Conservation (phyloP, 129 eudicot genomes). For the Arctium lappa region DNA sequence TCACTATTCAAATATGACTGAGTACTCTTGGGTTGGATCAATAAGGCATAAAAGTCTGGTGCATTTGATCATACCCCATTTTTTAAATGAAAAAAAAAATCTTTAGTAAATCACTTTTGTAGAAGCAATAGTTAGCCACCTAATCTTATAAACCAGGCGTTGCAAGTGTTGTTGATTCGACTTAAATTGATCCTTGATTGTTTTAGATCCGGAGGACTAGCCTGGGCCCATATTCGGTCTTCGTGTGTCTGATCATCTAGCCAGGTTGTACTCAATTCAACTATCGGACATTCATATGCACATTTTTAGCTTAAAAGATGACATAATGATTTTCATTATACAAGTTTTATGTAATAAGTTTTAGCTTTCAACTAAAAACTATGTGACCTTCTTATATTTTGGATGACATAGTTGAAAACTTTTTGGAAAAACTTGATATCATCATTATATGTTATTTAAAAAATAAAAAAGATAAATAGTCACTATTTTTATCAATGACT, state of each 20-base stretch:
- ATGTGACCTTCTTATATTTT: neutral
- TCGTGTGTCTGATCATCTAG: neutral
- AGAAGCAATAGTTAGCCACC: neutral
- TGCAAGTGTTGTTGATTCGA: neutral
- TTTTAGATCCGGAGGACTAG: neutral
- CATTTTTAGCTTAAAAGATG: neutral
- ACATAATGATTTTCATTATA: neutral
- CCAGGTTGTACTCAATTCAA: neutral
- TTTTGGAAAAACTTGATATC: no score
- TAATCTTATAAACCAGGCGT: neutral
- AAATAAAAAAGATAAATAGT: no score
- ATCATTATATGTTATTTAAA: neutral
- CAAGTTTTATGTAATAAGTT: neutral
- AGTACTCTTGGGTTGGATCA: no score
- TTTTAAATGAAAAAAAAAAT: neutral
- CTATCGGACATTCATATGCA: neutral
- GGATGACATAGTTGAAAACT: neutral
- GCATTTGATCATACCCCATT: no score
- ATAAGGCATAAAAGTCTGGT: no score
- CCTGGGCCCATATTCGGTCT: neutral
- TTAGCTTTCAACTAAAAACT: neutral
- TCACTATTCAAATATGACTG: no score
- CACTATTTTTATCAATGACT: neutral
- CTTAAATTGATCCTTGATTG: neutral
- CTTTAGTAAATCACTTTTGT: neutral